Base-by-base conservation (phyloP, 2,329 filamentous ascomycete genomes). In the Sporothrix luriei region DNA sequence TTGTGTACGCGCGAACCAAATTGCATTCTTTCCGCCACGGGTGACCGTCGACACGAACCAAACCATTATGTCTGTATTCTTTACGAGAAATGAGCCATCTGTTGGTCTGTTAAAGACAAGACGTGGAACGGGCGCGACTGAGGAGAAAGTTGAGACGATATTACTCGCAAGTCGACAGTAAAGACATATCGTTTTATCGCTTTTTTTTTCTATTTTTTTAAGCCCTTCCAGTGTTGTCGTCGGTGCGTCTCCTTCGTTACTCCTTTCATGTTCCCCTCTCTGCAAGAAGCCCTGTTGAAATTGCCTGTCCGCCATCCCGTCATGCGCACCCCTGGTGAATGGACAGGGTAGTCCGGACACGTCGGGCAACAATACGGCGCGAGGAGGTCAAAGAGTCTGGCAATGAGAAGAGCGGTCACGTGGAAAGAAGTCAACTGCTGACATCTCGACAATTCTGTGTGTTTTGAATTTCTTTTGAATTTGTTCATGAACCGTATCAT, bases 221-320 rank as follows among this genome's bases (percentile, higher is more conserved):
- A 40, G 29, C 55, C 55, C 5, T 21, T 59, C 19, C 16, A 40
- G 40, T 40, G 1, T 5, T 6, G 16, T 49, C 14, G 14, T 48
- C 6, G 21, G 1, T 26, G 21, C 21, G 24, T 5, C 24, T 26
- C 51, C 24, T 24, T 54, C 9, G 2, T 13, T 29, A 1, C 4
- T 40, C 11, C 38, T 13, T 6, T 21, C 54, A 4, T 59, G 7
- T 14, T 55, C 13, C 3, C n/a, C 16, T 40, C 55, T 29, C 16
- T 10, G 13, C 33, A 13, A 5, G n/a, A 29, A 59, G 55, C 55
- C 38, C 55, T 61, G 55, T 43, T 43, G 38, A 61, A 24, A 61
- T 61, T 61, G n/a, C 52, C 26, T 7, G 52, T 24, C 51, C 24
- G 24, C 26, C 55, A 43, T 61, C 38, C 55, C 55, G 55, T 61